These are phyloP conservation scores for Torrubiellomyces zombiae DNA, from an alignment of 2,329 filamentous ascomycete genomes.

Conservation along the genomic window DNA sequence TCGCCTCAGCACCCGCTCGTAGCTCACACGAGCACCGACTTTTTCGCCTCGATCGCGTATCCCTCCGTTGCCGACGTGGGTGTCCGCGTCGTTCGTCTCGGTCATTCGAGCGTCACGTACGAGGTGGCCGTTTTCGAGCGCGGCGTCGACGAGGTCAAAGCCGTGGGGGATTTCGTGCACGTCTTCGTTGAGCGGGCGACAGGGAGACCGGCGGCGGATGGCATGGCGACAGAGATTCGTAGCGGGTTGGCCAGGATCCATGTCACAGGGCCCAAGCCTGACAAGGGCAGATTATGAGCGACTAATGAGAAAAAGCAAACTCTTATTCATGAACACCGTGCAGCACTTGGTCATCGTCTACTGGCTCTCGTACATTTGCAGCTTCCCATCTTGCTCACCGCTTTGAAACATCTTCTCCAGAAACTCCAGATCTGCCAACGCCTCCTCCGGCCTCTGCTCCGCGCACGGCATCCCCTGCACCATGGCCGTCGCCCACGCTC, in stretches of 20 bases:
- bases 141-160: slow-evolving; percentile 56
- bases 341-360: background rate
- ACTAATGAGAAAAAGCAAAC: too few species aligned
- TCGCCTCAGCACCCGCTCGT: slow-evolving; percentile 67
- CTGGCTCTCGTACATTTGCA: slow-evolving; percentile 22
- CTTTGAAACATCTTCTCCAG: slow-evolving; percentile 34
- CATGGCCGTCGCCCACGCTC: slow-evolving; percentile 41
- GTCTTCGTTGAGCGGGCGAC: slow-evolving; percentile 70
- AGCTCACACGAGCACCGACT: slow-evolving; percentile 73
- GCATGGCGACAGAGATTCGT: slow-evolving; percentile 45
- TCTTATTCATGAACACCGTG: background rate
- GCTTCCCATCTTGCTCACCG: slow-evolving; percentile 24
- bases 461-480: slow-evolving; percentile 27
- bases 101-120: slow-evolving; percentile 75
- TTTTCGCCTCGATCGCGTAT: slow-evolving; percentile 66
- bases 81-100: slow-evolving; percentile 67
- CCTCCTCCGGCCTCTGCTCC: slow-evolving; percentile 39
- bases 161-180: slow-evolving; percentile 74
- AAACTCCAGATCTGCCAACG: slow-evolving; percentile 43
- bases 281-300: too few species aligned
- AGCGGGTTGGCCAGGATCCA: slow-evolving; percentile 41
- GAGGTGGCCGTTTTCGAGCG: slow-evolving; percentile 76
- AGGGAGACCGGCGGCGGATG: slow-evolving; percentile 46
- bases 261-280: too few species aligned
- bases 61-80: slow-evolving; percentile 70